Evolutionary conservation across 495 filamentous ascomycete genomes (phyloP), one percentile per base, ranked within the genome.

Genomic region (Trichoderma erinaceum): DNA sequence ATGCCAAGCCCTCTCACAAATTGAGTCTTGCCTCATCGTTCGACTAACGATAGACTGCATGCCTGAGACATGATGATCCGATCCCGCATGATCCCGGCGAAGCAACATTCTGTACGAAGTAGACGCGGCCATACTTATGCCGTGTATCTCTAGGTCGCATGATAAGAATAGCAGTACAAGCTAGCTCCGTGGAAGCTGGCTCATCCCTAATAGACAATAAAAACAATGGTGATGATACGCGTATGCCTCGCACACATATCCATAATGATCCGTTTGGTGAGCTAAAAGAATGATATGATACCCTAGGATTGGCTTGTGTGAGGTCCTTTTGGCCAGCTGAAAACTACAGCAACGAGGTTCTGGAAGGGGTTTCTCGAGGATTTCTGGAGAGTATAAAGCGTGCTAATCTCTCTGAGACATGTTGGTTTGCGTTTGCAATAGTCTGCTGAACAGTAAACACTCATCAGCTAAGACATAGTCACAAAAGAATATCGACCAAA

Each of bases 11-110:
- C 23, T 61, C 12, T 35, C 56, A 61, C 56, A 61, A 61, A 61
- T 25, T 25, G 13, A 2, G 21, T 13, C 29, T 29, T 61, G 21
- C 50, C n/a, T 21, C 16, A 23, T 10, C n/a, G 21, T 61, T 16
- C n/a, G 23, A 13, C 48, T 52, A 23, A 23, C 48, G 48, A 52
- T 25, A 23, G 18, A 23, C n/a, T 52, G 48, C 48, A 52, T 23
- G 48, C 48, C 48, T 21, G 21, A 61, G 56, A 61, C 56, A 61
- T 32, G 10, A 4, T 52, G 48, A 10, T 61, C 56, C 56, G 56
- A 61, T 61, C 27, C 56, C 56, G 27, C 56, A 61, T 32, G 56
- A 61, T 32, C 56, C 56, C 27, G 56, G 56, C 18, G 10, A 15
- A 61, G 25, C 48, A 61, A 25, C 56, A 61, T 52, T 21, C 18